Conservation (phyloP, 805 yeast species). For the Pichia sporocuriosa region DNA sequence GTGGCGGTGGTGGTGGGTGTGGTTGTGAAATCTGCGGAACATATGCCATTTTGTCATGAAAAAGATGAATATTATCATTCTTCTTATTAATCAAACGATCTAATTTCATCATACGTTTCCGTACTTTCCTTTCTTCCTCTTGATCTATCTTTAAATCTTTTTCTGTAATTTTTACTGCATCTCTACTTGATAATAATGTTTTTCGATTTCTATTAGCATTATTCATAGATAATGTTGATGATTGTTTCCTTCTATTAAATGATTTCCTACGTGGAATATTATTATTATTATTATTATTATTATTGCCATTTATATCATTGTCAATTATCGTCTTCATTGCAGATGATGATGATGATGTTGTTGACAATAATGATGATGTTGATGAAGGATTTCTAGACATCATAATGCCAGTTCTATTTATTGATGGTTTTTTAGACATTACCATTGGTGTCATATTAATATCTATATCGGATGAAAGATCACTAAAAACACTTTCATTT, state of each 20-base stretch:
- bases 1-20: conserved; percentile 23
- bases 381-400: background rate
- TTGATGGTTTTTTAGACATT: conserved; percentile 2
- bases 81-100: conserved; percentile 21
- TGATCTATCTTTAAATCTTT: background rate
- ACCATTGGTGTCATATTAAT: background rate
- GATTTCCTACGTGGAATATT: background rate
- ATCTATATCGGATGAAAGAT: background rate
- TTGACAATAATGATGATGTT: background rate
- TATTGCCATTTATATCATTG: no score
- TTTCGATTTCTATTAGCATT: background rate
- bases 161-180: no score
- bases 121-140: conserved; percentile 3
- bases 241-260: background rate
- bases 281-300: background rate
- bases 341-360: background rate
- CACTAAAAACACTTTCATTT: conserved; percentile 1
- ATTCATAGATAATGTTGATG: background rate
- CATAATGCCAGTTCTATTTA: background rate
- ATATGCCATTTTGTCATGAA: background rate
- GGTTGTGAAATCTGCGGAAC: no score
- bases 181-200: background rate
- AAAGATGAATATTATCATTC: background rate
- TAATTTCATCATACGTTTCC: conserved; percentile 20
- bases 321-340: background rate